Evolutionary conservation across 495 filamentous ascomycete genomes (phyloP).

Genomic region (Amphirosellinia nigrospora): DNA sequence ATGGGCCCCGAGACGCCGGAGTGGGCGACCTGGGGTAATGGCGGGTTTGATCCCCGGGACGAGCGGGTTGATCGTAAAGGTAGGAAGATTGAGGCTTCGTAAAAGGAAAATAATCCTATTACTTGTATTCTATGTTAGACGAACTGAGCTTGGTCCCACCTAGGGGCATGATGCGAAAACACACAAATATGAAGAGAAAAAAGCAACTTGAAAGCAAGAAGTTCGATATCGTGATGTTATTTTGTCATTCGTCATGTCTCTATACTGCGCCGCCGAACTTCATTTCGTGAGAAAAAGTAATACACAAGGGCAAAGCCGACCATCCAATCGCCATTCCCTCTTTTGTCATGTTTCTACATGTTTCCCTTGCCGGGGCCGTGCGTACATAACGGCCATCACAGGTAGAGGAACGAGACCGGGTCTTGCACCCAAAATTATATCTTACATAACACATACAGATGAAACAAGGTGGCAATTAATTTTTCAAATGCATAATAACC

Average conservation of each 20-base stretch:
- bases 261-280: slow-evolving; percentile 35
- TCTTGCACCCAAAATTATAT: slow-evolving; percentile 26
- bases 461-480: slow-evolving; percentile 6
- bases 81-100: slow-evolving; percentile 47
- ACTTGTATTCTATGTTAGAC: slow-evolving; percentile 15
- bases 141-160: neutral
- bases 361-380: slow-evolving; percentile 12
- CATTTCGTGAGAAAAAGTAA: slow-evolving; percentile 29
- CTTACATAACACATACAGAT: slow-evolving; percentile 28
- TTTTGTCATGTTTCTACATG: slow-evolving; percentile 18
- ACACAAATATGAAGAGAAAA: neutral
- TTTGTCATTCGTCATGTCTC: slow-evolving; percentile 38
- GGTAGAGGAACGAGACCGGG: slow-evolving; percentile 7
- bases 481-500: slow-evolving; percentile 13
- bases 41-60: slow-evolving; percentile 92
- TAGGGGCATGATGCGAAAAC: neutral
- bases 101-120: slow-evolving; percentile 16
- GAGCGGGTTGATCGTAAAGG: slow-evolving; percentile 84
- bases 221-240: slow-evolving; percentile 28
- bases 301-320: slow-evolving; percentile 23
- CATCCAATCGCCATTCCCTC: slow-evolving; percentile 18
- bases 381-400: slow-evolving; percentile 8
- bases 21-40: slow-evolving; percentile 94
- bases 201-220: slow-evolving; percentile 20
- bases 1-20: slow-evolving; percentile 81